A percentile compares a stretch with the other conserved stretches of the same genome.
Evolutionary conservation across 2,329 filamentous ascomycete species (phyloP).

Genomic region (Chrysosphaeria jannelii): DNA sequence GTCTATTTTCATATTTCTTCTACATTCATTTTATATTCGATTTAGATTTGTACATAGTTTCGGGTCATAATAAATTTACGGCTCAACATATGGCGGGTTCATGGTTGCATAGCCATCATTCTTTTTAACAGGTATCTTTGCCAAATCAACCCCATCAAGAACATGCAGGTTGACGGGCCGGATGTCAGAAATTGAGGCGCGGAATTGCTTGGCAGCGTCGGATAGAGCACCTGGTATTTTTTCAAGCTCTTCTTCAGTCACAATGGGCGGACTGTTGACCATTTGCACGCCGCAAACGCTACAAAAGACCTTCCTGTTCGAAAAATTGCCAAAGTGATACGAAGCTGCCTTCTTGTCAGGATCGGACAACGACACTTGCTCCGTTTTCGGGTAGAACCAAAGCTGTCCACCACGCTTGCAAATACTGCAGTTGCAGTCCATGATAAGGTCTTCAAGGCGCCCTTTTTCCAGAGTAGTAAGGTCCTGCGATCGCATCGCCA

Average conservation of each 20-base stretch:
- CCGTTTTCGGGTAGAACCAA: constrained; percentile 14
- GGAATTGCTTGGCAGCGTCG: too few species aligned
- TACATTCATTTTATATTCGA: too few species aligned
- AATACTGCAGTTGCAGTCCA: constrained; percentile 21
- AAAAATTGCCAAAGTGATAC: constrained; percentile 10
- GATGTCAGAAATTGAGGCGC: constrained; percentile 3
- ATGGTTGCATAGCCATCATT: too few species aligned
- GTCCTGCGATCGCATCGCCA: constrained; percentile 13
- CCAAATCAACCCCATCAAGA: constrained; percentile 11
- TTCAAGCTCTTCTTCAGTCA: constrained; percentile 11
- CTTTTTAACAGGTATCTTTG: constrained; percentile 4
- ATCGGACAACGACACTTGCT: constrained; percentile 13
- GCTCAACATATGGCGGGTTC: too few species aligned
- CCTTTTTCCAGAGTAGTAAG: constrained; percentile 9
- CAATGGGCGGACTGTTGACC: constrained; percentile 7
- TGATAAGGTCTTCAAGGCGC: constrained; percentile 4
- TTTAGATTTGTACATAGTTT: too few species aligned
- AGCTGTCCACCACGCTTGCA: constrained; percentile 14
- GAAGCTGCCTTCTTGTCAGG: constrained; percentile 11
- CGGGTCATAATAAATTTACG: too few species aligned
- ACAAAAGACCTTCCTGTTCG: constrained; percentile 16
- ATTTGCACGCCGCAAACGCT: constrained; percentile 16
- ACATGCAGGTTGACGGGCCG: constrained; percentile 13
- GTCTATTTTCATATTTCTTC: too few species aligned
- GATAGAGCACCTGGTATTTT: constrained; percentile 8